Base-by-base conservation (phyloP, 1,139 yeast species). In the Geotrichum phurueaensis region DNA sequence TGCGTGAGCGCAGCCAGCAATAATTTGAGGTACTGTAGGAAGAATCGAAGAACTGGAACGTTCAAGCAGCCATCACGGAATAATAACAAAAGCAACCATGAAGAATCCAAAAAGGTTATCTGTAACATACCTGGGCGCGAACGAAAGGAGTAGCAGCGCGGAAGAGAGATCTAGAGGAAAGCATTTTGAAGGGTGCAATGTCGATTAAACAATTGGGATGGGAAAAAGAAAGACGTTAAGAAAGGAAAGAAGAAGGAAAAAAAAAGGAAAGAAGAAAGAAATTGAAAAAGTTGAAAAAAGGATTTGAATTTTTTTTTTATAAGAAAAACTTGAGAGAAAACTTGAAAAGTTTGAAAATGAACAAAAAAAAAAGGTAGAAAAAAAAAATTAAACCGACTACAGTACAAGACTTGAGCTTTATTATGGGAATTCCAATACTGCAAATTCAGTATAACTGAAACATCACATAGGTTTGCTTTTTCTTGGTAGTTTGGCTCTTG, bases 61-160 rank as follows among this genome's bases (percentile, higher is more conserved):
- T 18, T 43, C 48, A 33, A 45, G 43, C 22, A n/a, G 48, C 50
- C 25, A 51, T 20, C 15, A 23, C 6, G 20, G 43, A 10, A 12
- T 25, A 10, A 12, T 25, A 29, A 39, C 15, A 45, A 25, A n/a
- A 39, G 45, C 54, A 53, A 50, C 29, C 22, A 25, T 43, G 20
- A 15, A 43, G 10, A 27, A 12, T 15, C 18, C 29, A 29, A 18
- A 39, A 3, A 3, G 10, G n/a, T 39, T n/a, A 39, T 39, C 20
- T n/a, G 33, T 25, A 29, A 58, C 64, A 43, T 62, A 62, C 64
- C 58, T 62, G 63, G 43, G 64, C 60, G 36, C 64, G 63, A 51
- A 56, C 31, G 36, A 60, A 51, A 43, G 58, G 60, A 39, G 62
- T 49, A 39, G 60, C 61, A 36, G 63, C 57, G 49, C 65, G 58